Evolutionary conservation across 1,139 yeast genomes (phyloP).

Genomic region (Geotrichum fermentans): DNA sequence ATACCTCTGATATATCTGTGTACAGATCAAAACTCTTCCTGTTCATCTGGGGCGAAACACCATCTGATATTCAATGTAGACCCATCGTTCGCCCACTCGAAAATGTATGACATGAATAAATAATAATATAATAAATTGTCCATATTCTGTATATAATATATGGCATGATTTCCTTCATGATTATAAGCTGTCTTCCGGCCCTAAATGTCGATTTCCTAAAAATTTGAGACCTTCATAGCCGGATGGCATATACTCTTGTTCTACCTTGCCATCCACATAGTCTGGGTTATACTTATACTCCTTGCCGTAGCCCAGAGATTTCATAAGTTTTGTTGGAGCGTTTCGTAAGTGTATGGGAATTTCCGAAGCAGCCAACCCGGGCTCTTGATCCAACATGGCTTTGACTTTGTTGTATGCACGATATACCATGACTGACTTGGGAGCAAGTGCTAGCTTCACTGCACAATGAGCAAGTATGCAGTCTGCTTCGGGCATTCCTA

Average conservation of each 20-base stretch:
- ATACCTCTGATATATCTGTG: no score
- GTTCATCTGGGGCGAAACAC: no score
- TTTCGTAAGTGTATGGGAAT: slow-evolving; percentile 65
- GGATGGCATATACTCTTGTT: slow-evolving; percentile 50
- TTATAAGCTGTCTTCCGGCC: slow-evolving; percentile 19
- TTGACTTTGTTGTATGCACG: slow-evolving; percentile 71
- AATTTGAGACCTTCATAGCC: slow-evolving; percentile 35
- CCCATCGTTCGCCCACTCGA: no score
- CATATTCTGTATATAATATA: slow-evolving; percentile 17
- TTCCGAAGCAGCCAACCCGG: slow-evolving; percentile 49
- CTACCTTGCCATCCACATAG: slow-evolving; percentile 63
- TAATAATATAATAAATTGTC: neutral
- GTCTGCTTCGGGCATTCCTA: slow-evolving; percentile 98
- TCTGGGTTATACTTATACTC: slow-evolving; percentile 86
- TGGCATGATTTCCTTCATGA: neutral
- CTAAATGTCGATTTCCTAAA: slow-evolving; percentile 43
- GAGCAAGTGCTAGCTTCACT: slow-evolving; percentile 76
- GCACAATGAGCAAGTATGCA: slow-evolving; percentile 87
- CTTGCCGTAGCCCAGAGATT: slow-evolving; percentile 77
- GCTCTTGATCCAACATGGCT: slow-evolving; percentile 51
- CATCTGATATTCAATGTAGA: no score
- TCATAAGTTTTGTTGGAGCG: slow-evolving; percentile 90
- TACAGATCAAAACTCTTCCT: no score
- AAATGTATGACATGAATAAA: neutral
- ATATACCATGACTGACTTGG: slow-evolving; percentile 80